Evolutionary conservation across 78 protist genomes (phyloP).

Genomic region (Planoprotostelium fungivorum): DNA sequence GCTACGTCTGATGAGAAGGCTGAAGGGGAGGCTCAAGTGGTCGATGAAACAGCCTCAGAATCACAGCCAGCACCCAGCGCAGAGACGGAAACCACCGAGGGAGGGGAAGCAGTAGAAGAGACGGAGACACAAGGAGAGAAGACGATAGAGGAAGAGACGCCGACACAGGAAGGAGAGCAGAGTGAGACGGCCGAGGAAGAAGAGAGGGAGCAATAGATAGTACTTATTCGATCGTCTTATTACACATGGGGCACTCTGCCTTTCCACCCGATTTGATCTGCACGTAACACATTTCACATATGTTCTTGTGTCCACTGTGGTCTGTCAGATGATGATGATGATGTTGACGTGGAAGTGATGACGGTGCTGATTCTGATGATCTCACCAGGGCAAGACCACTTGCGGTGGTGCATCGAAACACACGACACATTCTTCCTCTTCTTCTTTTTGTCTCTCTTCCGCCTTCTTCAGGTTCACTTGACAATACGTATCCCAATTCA

Average conservation of each 20-base stretch:
- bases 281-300: not conserved
- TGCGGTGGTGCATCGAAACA: not conserved
- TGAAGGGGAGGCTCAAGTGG: not conserved
- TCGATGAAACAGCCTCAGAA: too few species aligned
- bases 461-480: not conserved
- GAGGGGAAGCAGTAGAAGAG: not conserved
- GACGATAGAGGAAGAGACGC: not conserved
- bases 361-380: not conserved
- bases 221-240: not conserved
- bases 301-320: not conserved
- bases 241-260: not conserved
- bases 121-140: not conserved
- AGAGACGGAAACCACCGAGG: not conserved
- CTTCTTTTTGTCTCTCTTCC: not conserved
- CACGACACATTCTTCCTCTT: not conserved
- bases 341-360: not conserved
- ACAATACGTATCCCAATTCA: not conserved
- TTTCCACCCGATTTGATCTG: not conserved
- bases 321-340: not conserved
- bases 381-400: not conserved
- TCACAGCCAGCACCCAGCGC: not conserved
- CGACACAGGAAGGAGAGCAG: not conserved
- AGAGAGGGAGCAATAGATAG: not conserved
- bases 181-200: not conserved
- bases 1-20: not conserved